Conservation (phyloP, 106 monocot species). For the Dioscorea zingiberensis region DNA sequence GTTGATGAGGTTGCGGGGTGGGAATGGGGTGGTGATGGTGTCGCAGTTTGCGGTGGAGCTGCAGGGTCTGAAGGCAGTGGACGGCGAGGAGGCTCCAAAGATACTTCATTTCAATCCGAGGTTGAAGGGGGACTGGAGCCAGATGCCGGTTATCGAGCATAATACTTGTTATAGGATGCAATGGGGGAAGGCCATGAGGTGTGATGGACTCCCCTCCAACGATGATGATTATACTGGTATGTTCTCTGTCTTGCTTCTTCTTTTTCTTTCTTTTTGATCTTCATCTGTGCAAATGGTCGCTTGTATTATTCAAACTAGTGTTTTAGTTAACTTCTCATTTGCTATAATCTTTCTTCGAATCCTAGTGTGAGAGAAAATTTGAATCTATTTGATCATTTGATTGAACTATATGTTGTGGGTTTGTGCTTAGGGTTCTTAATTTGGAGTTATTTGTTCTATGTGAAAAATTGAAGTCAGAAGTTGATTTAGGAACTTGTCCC, state of each 20-base stretch:
- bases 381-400: too few species aligned
- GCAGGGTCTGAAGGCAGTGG: conserved; percentile 74
- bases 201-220: conserved; percentile 49
- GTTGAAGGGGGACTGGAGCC: conserved; percentile 77
- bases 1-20: conserved; percentile 27
- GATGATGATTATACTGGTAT: conserved; percentile 51
- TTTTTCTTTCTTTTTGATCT: neutral
- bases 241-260: too few species aligned
- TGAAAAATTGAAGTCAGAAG: too few species aligned
- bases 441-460: too few species aligned
- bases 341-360: too few species aligned
- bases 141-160: conserved; percentile 61
- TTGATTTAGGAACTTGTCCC: too few species aligned
- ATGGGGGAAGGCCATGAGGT: conserved; percentile 74
- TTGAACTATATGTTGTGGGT: too few species aligned
- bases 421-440: too few species aligned
- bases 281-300: neutral
- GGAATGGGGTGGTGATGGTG: conserved; percentile 49
- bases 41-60: conserved; percentile 89
- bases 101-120: conserved; percentile 82
- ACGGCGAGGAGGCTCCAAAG: conserved; percentile 77
- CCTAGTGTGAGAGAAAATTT: too few species aligned
- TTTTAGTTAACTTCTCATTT: too few species aligned
- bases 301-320: too few species aligned
- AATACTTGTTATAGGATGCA: conserved; percentile 91